A percentile compares a stretch with the other conserved stretches of the same genome.
phyloP scores from a whole-genome alignment of 1,284 basidiomycete species.

The Gymnopus androsaceus region DNA sequence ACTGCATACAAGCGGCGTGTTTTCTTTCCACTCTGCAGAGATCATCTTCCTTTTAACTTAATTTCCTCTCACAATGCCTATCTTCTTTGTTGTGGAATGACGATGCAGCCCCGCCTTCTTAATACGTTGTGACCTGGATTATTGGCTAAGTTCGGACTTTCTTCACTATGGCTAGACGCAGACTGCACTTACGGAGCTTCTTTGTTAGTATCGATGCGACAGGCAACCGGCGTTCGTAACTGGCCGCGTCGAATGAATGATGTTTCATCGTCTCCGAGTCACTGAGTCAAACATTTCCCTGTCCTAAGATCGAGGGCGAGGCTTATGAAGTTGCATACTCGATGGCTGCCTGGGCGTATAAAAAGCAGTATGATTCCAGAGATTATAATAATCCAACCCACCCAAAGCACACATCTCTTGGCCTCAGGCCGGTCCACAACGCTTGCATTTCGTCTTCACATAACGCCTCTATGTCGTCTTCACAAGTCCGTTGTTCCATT shows the following conservation, averaged over 20 bases:
- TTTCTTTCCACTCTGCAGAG: too few species aligned
- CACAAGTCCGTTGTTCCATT: conserved; percentile 8
- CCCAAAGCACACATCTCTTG: not conserved
- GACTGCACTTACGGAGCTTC: not conserved
- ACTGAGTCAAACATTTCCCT: not conserved
- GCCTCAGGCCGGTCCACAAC: not conserved
- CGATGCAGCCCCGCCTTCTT: too few species aligned
- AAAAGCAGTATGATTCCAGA: not conserved
- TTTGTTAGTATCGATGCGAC: not conserved
- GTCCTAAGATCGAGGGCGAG: not conserved
- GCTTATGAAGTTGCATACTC: not conserved
- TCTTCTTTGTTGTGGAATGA: too few species aligned
- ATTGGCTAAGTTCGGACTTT: not conserved
- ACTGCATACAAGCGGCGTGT: too few species aligned
- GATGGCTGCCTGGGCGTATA: not conserved
- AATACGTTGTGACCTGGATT: too few species aligned
- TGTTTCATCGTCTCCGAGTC: not conserved
- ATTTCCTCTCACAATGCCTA: too few species aligned
- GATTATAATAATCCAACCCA: not conserved
- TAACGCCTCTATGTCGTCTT: conserved; percentile 6
- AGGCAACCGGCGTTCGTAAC: conserved; percentile 6
- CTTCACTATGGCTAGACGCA: not conserved
- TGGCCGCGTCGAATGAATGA: not conserved
- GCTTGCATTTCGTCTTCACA: too few species aligned
- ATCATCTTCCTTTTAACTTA: too few species aligned